Conservation (phyloP, 106 monocot species). For the Dioscorea zingiberensis region DNA sequence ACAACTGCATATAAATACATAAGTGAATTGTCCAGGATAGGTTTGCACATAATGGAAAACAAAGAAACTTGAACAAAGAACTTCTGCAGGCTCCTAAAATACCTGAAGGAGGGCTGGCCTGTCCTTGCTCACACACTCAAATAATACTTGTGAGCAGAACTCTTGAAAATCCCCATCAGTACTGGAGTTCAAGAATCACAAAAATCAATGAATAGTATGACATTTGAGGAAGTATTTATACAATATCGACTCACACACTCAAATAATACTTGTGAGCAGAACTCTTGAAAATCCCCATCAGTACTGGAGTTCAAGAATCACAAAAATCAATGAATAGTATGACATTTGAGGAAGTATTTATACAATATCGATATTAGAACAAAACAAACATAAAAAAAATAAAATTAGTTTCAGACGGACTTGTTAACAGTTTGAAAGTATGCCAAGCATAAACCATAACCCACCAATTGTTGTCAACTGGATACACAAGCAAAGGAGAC, state of each 20-base stretch:
- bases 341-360: too few species aligned
- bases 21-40: neutral
- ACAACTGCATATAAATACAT: constrained; percentile 39
- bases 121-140: constrained; percentile 97
- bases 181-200: constrained; percentile 34
- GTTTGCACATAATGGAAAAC: neutral
- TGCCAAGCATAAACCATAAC: too few species aligned
- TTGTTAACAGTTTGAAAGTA: too few species aligned
- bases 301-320: constrained; percentile 37
- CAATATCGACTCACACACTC: constrained; percentile 99
- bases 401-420: too few species aligned
- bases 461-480: too few species aligned
- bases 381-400: too few species aligned
- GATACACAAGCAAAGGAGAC: too few species aligned
- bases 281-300: constrained; percentile 72
- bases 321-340: neutral
- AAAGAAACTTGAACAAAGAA: neutral
- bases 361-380: too few species aligned
- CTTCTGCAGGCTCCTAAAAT: neutral
- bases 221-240: too few species aligned
- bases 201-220: neutral
- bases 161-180: constrained; percentile 67
- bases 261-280: constrained; percentile 91
- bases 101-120: constrained; percentile 86
- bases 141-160: constrained; percentile 90